Conservation (phyloP, 108 stramenopile genomes). For the Cyclotella sp. region DNA sequence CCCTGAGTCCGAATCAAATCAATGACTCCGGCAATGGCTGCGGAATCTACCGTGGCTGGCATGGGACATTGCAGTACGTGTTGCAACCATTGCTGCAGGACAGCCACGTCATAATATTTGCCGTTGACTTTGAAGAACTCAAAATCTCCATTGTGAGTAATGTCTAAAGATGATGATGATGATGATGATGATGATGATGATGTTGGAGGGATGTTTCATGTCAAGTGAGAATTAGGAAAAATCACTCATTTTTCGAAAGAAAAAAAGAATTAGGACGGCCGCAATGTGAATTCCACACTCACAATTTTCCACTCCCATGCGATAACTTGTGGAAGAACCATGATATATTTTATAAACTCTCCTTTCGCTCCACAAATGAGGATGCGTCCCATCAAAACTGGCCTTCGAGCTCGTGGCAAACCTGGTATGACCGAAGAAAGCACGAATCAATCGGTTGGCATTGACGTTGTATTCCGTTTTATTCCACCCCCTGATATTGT, state of each 20-base stretch:
- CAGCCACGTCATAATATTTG: conserved; percentile 66
- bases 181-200: no score
- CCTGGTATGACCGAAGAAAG: conserved; percentile 76
- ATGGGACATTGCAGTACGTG: conserved; percentile 50
- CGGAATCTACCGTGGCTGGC: conserved; percentile 71
- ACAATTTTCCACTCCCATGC: conserved; percentile 8
- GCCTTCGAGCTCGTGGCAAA: conserved; percentile 80
- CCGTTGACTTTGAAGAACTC: conserved; percentile 77
- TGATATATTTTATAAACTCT: conserved; percentile 28
- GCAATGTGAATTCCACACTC: conserved; percentile 60
- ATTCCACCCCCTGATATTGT: conserved; percentile 43
- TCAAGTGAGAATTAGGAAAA: no score
- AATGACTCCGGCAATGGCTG: conserved; percentile 78
- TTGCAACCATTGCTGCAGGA: conserved; percentile 75
- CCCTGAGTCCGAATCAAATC: conserved; percentile 76
- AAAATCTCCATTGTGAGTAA: conserved; percentile 91
- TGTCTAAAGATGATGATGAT: no score
- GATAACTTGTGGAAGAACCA: neutral
- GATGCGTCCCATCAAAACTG: conserved; percentile 83
- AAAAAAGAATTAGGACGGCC: no score
- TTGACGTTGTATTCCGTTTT: conserved; percentile 29
- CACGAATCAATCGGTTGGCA: conserved; percentile 33
- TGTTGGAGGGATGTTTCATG: no score
- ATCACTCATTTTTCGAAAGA: no score
- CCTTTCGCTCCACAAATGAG: conserved; percentile 73